phyloP scores from a whole-genome alignment of 257 asterid species.

The Linaria vulgaris region DNA sequence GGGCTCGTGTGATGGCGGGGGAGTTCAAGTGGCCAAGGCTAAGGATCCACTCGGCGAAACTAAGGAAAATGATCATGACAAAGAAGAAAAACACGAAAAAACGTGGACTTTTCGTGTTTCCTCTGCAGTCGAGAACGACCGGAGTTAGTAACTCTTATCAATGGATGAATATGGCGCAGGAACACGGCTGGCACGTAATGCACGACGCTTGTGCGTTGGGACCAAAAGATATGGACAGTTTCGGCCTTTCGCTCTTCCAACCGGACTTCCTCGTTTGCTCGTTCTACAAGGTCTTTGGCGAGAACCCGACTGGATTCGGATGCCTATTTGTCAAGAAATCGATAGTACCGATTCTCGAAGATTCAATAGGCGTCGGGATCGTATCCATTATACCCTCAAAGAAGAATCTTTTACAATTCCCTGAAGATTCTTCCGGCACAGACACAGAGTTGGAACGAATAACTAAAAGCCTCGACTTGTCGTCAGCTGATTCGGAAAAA shows the following conservation, averaged over 20 bases:
- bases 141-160: conserved; percentile 83
- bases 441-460: conserved; percentile 52
- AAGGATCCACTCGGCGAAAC: conserved; percentile 50
- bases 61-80: conserved; percentile 50
- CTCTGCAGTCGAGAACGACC: conserved; percentile 85
- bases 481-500: conserved; percentile 20
- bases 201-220: conserved; percentile 87
- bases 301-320: conserved; percentile 93
- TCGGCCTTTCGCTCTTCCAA: conserved; percentile 71
- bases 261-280: conserved; percentile 89
- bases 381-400: conserved; percentile 55
- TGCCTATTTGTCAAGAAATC: conserved; percentile 81
- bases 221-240: conserved; percentile 88
- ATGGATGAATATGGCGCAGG: conserved; percentile 87
- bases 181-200: conserved; percentile 89
- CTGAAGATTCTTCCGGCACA: conserved; percentile 59
- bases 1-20: conserved; percentile 60
- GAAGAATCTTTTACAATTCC: conserved; percentile 28
- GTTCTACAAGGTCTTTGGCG: conserved; percentile 84
- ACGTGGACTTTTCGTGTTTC: conserved; percentile 75
- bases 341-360: conserved; percentile 48
- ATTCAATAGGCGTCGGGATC: conserved; percentile 53
- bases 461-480: conserved; percentile 3
- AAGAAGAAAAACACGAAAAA: conserved; percentile 46
- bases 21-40: conserved; percentile 94